Evolutionary conservation across 2,329 filamentous ascomycete genomes (phyloP), one percentile per base, ranked within the genome.

Genomic region (Reticulascus tulasneorum): DNA sequence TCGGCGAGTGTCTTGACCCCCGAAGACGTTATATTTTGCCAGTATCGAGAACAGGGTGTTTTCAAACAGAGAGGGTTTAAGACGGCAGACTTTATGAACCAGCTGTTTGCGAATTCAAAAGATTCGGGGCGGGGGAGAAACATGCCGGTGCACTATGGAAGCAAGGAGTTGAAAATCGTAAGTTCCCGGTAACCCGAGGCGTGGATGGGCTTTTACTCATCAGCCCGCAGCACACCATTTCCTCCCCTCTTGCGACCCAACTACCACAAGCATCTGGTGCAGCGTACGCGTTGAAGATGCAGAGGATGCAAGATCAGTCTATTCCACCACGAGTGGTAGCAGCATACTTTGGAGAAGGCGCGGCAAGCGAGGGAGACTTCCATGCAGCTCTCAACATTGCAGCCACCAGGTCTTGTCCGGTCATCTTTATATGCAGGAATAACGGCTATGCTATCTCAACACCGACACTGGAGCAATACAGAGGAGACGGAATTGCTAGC

Each of bases 71-170:
- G 93, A 23, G 93, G 93, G 4, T 96, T 91, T 58, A 86, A 79
- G 0, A 71, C 94, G 29, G 79, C 82, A 30, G 81, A 97, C 41
- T 97, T 97, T 55, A 97, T 98, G 93, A 84, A 79, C 50, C 93
- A 98, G 59, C 66, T 98, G 8, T 96, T 97, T 64, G 81, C 90
- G 15, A 97, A 95, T 55, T 75, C 69, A 36, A 77, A 87, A 45
- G 93, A 98, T 51, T 62, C 72, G 1, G 90, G 91, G 2, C 76
- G 73, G 42, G 93, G 90, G 2, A 79, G 91, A 45, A 97, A 95
- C 53, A 98, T 98, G 93, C 93, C 93, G 1, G 86, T 97, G 11
- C 93, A 98, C 63, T 98, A 97, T 54, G 90, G 90, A 29, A 89
- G 84, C 59, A 78, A 73, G 38, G 81, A 86, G 46, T 69, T 94